Base-by-base conservation (phyloP, 352 stramenopile genomes). In the Pythium oligandrum region DNA sequence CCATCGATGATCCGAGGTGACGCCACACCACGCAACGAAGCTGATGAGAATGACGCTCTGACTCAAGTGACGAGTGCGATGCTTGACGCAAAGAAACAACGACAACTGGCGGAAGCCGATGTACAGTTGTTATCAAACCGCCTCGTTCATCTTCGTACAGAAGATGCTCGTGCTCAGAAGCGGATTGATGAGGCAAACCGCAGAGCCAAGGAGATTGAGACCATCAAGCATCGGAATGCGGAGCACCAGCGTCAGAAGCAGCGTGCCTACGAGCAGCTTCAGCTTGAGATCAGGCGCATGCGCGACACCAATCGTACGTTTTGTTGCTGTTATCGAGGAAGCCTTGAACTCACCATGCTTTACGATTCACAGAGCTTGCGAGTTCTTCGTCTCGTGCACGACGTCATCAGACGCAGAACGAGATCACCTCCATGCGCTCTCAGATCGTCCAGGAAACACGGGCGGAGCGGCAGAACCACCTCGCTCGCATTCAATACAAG, bases 101-200 rank as follows among this genome's bases (percentile, higher is more conserved):
- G 78, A 44, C 83, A 78, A 50, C 64, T 68, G 44, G 63, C 68
- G 4, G 78, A 90, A 33, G 65, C 58, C 0, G 82, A 90, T 46
- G 70, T 80, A 3, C 56, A 84, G 37, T 38, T 88, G 42, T 61
- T 92, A 11, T 69, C 64, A 3, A 92, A 88, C 45, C 77, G 78
- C 2, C 68, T 92, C 3, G 49, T 74, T 33, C 78, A 90, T 48
- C 57, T 91, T 10, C 73, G 73, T 0, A 62, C 71, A 3, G 78
- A 89, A 43, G 81, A 91, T 17, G 67, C 58, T 30, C 66, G 64
- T 1, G 73, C 78, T 0, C 71, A 86, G 48, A 78, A 76, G 43
- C 70, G 81, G 1, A 88, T 89, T n/a, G 77, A 86, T 37, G 81
- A 86, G 26, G 77, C 77, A 3, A 86, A 86, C 26, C 63, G 70